Evolutionary conservation across 768 basidiomycete species (phyloP).

Genomic region (Calocybe cyanea): DNA sequence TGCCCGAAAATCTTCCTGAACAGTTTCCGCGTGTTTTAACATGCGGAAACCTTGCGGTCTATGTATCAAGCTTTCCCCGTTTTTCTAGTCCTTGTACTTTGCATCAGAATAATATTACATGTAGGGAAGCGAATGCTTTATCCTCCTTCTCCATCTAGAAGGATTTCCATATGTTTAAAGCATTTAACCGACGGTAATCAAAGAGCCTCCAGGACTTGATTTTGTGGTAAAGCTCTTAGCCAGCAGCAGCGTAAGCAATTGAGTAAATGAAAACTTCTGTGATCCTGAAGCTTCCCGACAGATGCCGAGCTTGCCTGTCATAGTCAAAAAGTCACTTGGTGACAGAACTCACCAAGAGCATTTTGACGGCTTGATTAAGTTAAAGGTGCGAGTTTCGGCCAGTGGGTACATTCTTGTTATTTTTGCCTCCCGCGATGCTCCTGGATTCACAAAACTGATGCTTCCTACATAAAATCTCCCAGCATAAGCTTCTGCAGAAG

Average conservation of each 20-base stretch:
- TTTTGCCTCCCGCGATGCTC: slow-evolving; percentile 11
- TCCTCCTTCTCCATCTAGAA: neutral
- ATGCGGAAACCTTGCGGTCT: slow-evolving; percentile 6
- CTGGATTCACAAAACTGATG: slow-evolving; percentile 2
- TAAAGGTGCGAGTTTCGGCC: neutral
- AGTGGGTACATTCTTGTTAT: neutral
- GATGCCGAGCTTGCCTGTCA: neutral
- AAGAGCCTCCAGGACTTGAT: no score
- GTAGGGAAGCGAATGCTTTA: neutral
- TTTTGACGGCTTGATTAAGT: neutral
- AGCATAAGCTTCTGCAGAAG: no score
- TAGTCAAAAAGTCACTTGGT: no score
- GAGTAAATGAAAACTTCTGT: neutral
- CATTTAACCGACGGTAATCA: neutral
- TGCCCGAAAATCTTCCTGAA: slow-evolving; percentile 5
- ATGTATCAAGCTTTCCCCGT: neutral
- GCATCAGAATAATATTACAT: neutral
- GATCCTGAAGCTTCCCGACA: neutral
- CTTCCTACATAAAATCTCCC: neutral
- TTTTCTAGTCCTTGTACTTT: neutral
- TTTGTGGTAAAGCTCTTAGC: no score
- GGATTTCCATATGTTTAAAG: neutral
- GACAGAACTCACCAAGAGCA: no score
- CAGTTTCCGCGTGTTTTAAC: slow-evolving; percentile 2
- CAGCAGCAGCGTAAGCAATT: neutral